phyloP scores from a whole-genome alignment of 129 eudicot genomes.

The Tanacetum coccineum region DNA sequence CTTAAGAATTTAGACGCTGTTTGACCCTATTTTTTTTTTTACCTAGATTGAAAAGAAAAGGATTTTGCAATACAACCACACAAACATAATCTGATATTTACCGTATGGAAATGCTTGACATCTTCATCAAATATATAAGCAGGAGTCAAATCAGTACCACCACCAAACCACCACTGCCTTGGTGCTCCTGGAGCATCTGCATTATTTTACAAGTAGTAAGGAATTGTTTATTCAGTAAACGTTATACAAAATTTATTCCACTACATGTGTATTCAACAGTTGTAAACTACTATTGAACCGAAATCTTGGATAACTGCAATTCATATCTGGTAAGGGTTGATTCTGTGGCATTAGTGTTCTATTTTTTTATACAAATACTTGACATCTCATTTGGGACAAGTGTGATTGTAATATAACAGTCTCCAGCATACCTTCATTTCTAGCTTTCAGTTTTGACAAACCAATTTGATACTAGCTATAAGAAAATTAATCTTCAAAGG shows the following conservation, averaged over 20 bases:
- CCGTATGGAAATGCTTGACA: conserved; percentile 90
- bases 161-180: conserved; percentile 98
- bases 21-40: neutral
- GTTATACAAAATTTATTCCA: neutral
- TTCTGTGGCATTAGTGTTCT: neutral
- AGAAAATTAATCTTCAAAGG: neutral
- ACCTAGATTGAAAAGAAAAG: neutral
- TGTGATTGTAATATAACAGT: neutral
- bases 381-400: neutral
- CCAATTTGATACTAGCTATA: neutral
- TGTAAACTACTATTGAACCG: neutral
- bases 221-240: neutral
- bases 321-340: neutral
- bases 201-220: conserved; percentile 7
- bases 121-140: conserved; percentile 97
- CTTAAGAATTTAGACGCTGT: neutral
- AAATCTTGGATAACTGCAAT: conserved; percentile 11
- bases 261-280: neutral
- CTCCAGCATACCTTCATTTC: neutral
- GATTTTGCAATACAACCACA: neutral
- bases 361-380: neutral
- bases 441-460: neutral
- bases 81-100: conserved; percentile 17
- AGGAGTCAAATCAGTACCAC: conserved; percentile 98
- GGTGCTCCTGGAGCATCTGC: conserved; percentile 99